These are phyloP conservation scores for Guillardia theta DNA, from an alignment of 78 protist genomes.

Conservation along the genomic window DNA sequence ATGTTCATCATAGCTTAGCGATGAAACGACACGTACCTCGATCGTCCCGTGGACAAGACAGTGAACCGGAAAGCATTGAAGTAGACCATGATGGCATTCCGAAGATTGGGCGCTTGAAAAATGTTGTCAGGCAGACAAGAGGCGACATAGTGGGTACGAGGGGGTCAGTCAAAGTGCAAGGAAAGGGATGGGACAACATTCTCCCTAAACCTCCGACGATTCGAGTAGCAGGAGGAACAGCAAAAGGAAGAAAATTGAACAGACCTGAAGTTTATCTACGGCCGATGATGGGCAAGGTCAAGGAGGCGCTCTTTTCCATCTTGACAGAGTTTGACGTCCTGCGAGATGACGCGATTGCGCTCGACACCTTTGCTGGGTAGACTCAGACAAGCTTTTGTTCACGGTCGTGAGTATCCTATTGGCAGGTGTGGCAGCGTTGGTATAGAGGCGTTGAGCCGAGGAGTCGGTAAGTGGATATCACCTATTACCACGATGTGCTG, in stretches of 20 bases:
- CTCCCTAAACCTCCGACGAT: not conserved
- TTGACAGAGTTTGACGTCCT: not conserved
- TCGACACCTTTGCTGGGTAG: conserved; percentile 6
- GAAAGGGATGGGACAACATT: not conserved
- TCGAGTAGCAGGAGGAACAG: not conserved
- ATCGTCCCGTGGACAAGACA: too few species aligned
- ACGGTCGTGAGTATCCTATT: not conserved
- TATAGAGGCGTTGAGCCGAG: conserved; percentile 14
- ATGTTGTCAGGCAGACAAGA: not conserved
- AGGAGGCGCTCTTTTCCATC: conserved; percentile 20
- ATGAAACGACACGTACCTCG: too few species aligned
- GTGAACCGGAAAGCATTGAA: too few species aligned
- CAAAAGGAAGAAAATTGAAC: not conserved
- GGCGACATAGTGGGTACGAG: not conserved
- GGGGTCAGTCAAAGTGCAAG: not conserved
- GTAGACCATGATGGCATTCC: too few species aligned
- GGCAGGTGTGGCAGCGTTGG: conserved; percentile 14
- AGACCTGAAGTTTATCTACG: conserved; percentile 11
- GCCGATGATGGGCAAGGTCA: conserved; percentile 39
- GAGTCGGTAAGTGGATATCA: not conserved
- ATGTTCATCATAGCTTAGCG: too few species aligned
- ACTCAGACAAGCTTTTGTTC: not conserved
- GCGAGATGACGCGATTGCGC: not conserved
- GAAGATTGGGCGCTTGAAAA: not conserved
- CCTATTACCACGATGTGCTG: not conserved